Percentiles rank a stretch among this genome's conserved stretches.
Conservation (phyloP, 495 filamentous ascomycete species). For the Durotheca rogersii region DNA sequence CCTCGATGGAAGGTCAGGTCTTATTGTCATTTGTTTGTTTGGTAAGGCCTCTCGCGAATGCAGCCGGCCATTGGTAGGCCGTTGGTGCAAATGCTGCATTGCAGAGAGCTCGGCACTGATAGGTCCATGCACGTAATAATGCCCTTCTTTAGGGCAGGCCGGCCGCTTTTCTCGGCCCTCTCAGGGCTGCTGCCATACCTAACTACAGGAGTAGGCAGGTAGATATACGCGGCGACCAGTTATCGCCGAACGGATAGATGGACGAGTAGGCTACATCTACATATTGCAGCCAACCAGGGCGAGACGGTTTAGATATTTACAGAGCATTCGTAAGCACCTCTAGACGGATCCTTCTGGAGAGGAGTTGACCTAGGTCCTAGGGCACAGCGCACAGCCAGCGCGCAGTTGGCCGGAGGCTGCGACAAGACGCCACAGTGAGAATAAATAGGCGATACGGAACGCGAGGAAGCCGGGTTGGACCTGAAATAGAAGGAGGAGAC, state of each 20-base stretch:
- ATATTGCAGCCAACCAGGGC: conserved; percentile 15
- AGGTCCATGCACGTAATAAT: conserved; percentile 33
- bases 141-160: conserved; percentile 20
- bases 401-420: conserved; percentile 7
- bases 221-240: no score
- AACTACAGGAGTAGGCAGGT: conserved; percentile 14
- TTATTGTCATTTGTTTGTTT: conserved; percentile 27
- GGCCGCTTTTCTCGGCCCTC: conserved; percentile 19
- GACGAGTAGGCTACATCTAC: conserved; percentile 28
- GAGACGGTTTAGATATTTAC: conserved; percentile 18
- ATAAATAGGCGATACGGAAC: conserved; percentile 10
- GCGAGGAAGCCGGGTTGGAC: conserved; percentile 15
- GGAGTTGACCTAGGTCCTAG: conserved; percentile 1
- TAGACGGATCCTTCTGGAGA: no score
- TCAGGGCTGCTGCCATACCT: conserved; percentile 2
- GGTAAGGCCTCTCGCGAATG: conserved; percentile 13
- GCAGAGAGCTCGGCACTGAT: conserved; percentile 26
- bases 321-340: no score
- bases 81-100: conserved; percentile 32
- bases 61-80: conserved; percentile 10
- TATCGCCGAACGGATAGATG: conserved; percentile 26
- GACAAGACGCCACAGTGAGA: conserved; percentile 14
- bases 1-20: neutral
- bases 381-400: conserved; percentile 6
- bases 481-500: conserved; percentile 19